These are phyloP conservation scores for Fomitopsis betulina DNA, from an alignment of 1,284 basidiomycete species.

Conservation along the genomic window DNA sequence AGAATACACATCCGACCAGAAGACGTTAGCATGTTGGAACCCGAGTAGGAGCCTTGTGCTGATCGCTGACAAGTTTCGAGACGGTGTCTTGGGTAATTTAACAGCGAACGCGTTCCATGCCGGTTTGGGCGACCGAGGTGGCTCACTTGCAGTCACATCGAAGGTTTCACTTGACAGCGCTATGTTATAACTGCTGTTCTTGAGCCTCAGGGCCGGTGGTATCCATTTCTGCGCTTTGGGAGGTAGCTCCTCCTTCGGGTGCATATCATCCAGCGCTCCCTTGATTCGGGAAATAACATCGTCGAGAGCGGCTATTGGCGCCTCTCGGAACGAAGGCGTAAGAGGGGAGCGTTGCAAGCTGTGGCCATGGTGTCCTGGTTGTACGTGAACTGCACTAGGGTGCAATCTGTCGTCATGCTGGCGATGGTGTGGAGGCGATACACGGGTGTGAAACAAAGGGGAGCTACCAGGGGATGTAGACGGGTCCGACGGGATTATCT, in stretches of 20 bases:
- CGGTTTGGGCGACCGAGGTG: conserved; percentile 48
- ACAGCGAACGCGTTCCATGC: conserved; percentile 54
- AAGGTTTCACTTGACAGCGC: conserved; percentile 42
- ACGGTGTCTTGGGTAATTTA: conserved; percentile 46
- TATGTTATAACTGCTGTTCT: conserved; percentile 22
- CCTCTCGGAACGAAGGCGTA: conserved; percentile 50
- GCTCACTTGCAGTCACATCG: conserved; percentile 45
- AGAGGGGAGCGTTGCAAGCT: conserved; percentile 26
- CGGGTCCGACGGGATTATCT: not conserved
- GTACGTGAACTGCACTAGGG: not conserved
- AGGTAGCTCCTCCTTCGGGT: conserved; percentile 27
- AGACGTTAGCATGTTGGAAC: conserved; percentile 32
- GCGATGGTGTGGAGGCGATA: not conserved
- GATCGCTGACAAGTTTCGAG: conserved; percentile 38
- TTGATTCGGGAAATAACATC: conserved; percentile 87
- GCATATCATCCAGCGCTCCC: conserved; percentile 75
- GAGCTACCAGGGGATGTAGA: not conserved
- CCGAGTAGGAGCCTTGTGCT: conserved; percentile 40
- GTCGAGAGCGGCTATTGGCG: conserved; percentile 72
- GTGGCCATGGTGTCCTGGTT: conserved; percentile 6
- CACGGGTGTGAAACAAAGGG: not conserved
- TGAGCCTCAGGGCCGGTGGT: conserved; percentile 49
- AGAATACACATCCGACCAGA: conserved; percentile 66
- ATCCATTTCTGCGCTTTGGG: conserved; percentile 39
- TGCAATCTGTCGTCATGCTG: conserved; percentile 7